These are phyloP conservation scores for Aspergillus avenaceus DNA, from an alignment of 495 filamentous ascomycete species.

Conservation along the genomic window DNA sequence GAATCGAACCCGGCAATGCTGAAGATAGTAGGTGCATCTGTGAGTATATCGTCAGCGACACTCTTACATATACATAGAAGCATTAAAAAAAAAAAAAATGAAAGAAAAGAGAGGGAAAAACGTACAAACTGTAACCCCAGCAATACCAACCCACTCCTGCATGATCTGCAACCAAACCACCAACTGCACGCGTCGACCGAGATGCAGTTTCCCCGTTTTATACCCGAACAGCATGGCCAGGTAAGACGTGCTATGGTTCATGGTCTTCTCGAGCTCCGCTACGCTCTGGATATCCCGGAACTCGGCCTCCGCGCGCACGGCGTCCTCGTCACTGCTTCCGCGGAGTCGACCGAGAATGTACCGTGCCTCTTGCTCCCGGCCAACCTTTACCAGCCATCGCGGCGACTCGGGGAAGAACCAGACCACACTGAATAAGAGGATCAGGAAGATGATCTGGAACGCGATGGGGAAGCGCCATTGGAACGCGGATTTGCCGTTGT, in stretches of 20 bases:
- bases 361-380: slow-evolving; percentile 56
- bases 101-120: slow-evolving; percentile 4
- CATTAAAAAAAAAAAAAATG: too few relatives aligned
- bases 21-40: slow-evolving; percentile 61
- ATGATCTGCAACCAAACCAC: slow-evolving; percentile 72
- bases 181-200: slow-evolving; percentile 61
- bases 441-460: slow-evolving; percentile 63
- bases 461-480: slow-evolving; percentile 68
- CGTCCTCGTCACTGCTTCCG: slow-evolving; percentile 52
- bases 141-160: slow-evolving; percentile 72
- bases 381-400: slow-evolving; percentile 60
- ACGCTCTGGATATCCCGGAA: slow-evolving; percentile 60
- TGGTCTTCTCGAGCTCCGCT: slow-evolving; percentile 52
- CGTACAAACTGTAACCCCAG: slow-evolving; percentile 62
- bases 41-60: not conserved
- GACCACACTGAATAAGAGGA: slow-evolving; percentile 43
- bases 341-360: slow-evolving; percentile 60
- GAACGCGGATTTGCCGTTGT: slow-evolving; percentile 51
- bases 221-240: slow-evolving; percentile 60
- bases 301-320: slow-evolving; percentile 53
- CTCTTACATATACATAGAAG: too few relatives aligned
- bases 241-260: slow-evolving; percentile 51
- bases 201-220: slow-evolving; percentile 59
- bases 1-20: slow-evolving; percentile 59
- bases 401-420: slow-evolving; percentile 67